A percentile compares a stretch with the other conserved stretches of the same genome.
Conservation (phyloP, 1,139 yeast genomes). For the Candida anutae region DNA sequence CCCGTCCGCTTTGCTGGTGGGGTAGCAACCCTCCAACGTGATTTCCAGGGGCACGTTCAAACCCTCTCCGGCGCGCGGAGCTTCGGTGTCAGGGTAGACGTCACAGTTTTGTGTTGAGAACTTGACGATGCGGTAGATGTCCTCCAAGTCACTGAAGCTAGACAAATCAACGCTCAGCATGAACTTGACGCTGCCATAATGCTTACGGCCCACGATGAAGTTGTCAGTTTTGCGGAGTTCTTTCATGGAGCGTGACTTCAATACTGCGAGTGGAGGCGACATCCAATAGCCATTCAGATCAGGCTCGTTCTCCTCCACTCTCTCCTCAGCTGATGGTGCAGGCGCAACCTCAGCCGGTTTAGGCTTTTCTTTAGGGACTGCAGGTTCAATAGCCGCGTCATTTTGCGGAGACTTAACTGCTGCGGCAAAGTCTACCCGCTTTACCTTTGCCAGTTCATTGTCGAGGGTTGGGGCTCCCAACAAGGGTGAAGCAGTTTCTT, state of each 20-base stretch:
- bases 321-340: too few species aligned
- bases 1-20: slow-evolving; percentile 63
- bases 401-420: not conserved
- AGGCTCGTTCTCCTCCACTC: slow-evolving; percentile 40
- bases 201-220: slow-evolving; percentile 74
- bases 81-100: slow-evolving; percentile 71
- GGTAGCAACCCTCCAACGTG: slow-evolving; percentile 72
- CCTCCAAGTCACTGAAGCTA: slow-evolving; percentile 47
- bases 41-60: slow-evolving; percentile 70
- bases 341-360: not conserved
- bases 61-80: slow-evolving; percentile 68
- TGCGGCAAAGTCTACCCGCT: slow-evolving; percentile 31
- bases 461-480: too few species aligned
- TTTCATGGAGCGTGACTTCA: slow-evolving; percentile 50
- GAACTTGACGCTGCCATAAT: slow-evolving; percentile 72
- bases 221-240: slow-evolving; percentile 58
- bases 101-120: slow-evolving; percentile 58
- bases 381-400: not conserved
- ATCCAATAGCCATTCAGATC: slow-evolving; percentile 77
- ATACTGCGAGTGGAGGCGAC: slow-evolving; percentile 62
- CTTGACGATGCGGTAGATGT: slow-evolving; percentile 52
- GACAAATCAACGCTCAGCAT: slow-evolving; percentile 78
- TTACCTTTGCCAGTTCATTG: slow-evolving; percentile 8
- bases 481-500: slow-evolving; percentile 8
- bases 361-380: not conserved